phyloP scores from a whole-genome alignment of 1,284 basidiomycete species.

The Paramarasmius palmivorus region DNA sequence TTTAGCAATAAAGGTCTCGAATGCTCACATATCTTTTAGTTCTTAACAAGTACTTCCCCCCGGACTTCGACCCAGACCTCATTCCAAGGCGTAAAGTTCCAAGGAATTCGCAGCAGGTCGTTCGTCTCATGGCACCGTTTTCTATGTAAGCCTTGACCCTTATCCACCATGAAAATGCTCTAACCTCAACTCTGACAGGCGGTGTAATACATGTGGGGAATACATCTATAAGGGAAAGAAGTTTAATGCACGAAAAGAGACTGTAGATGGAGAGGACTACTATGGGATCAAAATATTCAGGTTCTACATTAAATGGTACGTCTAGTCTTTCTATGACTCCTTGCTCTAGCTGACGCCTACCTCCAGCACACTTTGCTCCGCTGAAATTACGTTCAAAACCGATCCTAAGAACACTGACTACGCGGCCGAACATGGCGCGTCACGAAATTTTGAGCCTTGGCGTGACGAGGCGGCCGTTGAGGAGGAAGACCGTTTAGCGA shows the following conservation, averaged over 20 bases:
- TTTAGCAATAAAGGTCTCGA: neutral
- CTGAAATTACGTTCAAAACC: slow-evolving; percentile 99
- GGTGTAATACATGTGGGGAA: slow-evolving; percentile 94
- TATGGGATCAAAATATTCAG: slow-evolving; percentile 96
- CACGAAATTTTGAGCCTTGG: slow-evolving; percentile 94
- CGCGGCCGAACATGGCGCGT: slow-evolving; percentile 88
- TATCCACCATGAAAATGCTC: neutral
- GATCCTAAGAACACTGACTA: slow-evolving; percentile 99
- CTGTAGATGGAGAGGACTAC: slow-evolving; percentile 95
- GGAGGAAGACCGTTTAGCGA: slow-evolving; percentile 76
- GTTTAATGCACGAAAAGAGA: slow-evolving; percentile 99
- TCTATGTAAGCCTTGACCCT: slow-evolving; percentile 71
- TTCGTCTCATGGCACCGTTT: slow-evolving; percentile 98
- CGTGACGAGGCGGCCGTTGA: slow-evolving; percentile 73
- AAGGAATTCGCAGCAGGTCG: slow-evolving; percentile 93
- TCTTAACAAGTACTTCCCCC: slow-evolving; percentile 89
- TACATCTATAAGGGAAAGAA: slow-evolving; percentile 99
- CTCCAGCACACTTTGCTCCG: slow-evolving; percentile 84
- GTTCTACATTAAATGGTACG: slow-evolving; percentile 82
- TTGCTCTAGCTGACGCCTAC: slow-evolving; percentile 6
- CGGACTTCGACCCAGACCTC: slow-evolving; percentile 97
- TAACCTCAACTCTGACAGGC: slow-evolving; percentile 45
- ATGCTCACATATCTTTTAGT: slow-evolving; percentile 42
- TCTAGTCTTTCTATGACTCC: slow-evolving; percentile 4
- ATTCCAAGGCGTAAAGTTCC: slow-evolving; percentile 88